Conservation (phyloP, 2,329 filamentous ascomycete species). For the Sporothrix pallida region DNA sequence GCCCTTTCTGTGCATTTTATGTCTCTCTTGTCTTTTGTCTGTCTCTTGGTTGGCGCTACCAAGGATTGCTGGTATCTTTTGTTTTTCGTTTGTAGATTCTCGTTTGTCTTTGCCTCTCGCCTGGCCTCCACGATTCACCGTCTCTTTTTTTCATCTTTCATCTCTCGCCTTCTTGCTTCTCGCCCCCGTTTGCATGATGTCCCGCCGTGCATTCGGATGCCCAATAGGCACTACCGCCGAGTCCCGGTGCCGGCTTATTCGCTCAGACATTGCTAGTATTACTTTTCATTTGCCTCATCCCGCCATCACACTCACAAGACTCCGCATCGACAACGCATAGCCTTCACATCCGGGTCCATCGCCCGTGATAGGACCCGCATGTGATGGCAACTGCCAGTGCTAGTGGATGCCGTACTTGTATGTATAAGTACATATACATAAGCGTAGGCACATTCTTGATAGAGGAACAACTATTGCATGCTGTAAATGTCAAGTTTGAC, state of each 20-base stretch:
- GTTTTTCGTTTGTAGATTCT: slow-evolving; percentile 11
- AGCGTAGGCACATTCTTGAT: neutral
- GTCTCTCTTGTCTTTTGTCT: neutral
- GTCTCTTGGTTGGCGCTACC: slow-evolving; percentile 11
- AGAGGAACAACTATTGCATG: slow-evolving; percentile 13
- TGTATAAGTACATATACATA: neutral
- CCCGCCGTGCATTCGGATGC: neutral
- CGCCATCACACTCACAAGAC: neutral
- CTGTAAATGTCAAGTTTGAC: slow-evolving; percentile 8
- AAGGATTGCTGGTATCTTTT: neutral
- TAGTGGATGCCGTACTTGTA: neutral
- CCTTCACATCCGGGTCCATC: neutral
- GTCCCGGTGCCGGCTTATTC: slow-evolving; percentile 25
- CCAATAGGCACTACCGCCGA: slow-evolving; percentile 31
- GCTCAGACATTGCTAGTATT: neutral
- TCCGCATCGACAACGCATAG: slow-evolving; percentile 23
- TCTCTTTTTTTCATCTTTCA: neutral
- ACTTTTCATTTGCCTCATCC: neutral
- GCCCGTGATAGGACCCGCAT: slow-evolving; percentile 18
- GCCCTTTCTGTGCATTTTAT: neutral
- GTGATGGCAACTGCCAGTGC: slow-evolving; percentile 16
- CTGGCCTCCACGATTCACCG: neutral
- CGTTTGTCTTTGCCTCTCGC: neutral
- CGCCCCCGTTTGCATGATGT: neutral
- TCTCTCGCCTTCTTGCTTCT: neutral